Evolutionary conservation across 2,329 filamentous ascomycete species (phyloP).

Genomic region (Cytospora mali): DNA sequence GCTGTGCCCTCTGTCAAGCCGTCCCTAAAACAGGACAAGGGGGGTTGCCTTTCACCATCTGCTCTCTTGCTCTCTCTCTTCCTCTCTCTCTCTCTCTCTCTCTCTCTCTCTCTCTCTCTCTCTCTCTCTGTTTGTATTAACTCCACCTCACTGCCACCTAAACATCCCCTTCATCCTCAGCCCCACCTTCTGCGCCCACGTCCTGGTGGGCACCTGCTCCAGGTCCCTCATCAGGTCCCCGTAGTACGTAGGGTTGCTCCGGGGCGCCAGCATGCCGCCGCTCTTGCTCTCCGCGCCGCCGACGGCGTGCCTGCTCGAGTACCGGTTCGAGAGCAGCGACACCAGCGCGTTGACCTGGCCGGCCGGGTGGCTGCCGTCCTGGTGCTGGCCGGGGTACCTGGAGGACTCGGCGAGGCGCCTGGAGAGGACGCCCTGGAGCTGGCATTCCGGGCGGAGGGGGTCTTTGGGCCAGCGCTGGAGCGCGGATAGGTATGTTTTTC

Average conservation of each 20-base stretch:
- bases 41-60: neutral
- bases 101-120: neutral
- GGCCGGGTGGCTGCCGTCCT: conserved; percentile 42
- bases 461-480: conserved; percentile 66
- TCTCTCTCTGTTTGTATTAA: neutral
- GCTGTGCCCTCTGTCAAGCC: neutral
- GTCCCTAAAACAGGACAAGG: neutral
- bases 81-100: no score
- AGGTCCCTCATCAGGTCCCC: conserved; percentile 62
- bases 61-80: no score
- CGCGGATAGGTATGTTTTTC: conserved; percentile 46
- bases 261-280: conserved; percentile 57
- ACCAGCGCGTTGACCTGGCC: conserved; percentile 62
- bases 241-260: conserved; percentile 67
- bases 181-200: conserved; percentile 53
- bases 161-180: conserved; percentile 63
- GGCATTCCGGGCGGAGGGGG: conserved; percentile 62
- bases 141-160: conserved; percentile 51
- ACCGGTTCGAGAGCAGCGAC: conserved; percentile 62
- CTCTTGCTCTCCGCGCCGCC: conserved; percentile 38
- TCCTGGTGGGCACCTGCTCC: conserved; percentile 62
- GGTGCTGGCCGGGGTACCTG: conserved; percentile 30
- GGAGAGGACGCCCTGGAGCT: conserved; percentile 60
- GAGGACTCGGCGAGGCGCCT: conserved; percentile 44
- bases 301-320: conserved; percentile 51